Percentiles rank a stretch among this genome's conserved stretches.
Evolutionary conservation across 1,284 basidiomycete genomes (phyloP).

Genomic region (Tausonia pullulans): DNA sequence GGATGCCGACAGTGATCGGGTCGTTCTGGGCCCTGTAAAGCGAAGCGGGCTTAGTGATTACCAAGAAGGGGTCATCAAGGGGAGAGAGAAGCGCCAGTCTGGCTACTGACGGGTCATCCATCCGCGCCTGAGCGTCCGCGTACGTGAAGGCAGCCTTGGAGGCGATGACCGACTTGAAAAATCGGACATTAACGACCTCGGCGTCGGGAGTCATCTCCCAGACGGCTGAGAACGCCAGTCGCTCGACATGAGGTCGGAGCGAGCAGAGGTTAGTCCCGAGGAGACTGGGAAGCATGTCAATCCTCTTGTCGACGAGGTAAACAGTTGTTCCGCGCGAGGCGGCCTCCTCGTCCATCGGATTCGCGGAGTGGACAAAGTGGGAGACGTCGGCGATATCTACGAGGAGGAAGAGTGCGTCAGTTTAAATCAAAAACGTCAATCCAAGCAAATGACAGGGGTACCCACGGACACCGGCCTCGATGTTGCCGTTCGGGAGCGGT

Average conservation of each 20-base stretch:
- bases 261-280: conserved; percentile 96
- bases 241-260: conserved; percentile 81
- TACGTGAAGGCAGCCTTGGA: conserved; percentile 97
- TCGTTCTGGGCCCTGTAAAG: conserved; percentile 56
- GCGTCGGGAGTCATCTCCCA: conserved; percentile 86
- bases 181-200: conserved; percentile 80
- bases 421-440: background rate
- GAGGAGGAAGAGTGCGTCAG: background rate
- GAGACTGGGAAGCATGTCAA: conserved; percentile 93
- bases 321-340: conserved; percentile 93
- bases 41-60: background rate
- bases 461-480: conserved; percentile 95
- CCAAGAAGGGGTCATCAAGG: background rate
- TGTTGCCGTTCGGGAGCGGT: conserved; percentile 79
- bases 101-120: conserved; percentile 69
- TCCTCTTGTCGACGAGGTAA: conserved; percentile 95
- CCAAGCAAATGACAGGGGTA: conserved; percentile 24
- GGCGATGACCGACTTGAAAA: conserved; percentile 92
- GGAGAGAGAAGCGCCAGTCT: background rate
- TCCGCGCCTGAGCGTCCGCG: conserved; percentile 86
- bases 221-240: conserved; percentile 88
- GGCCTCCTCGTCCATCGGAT: conserved; percentile 93
- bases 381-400: conserved; percentile 97
- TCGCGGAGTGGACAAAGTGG: conserved; percentile 87
- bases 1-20: conserved; percentile 73